phyloP scores from a whole-genome alignment of 2,329 filamentous ascomycete species.

The Monosporascus cannonballus region DNA sequence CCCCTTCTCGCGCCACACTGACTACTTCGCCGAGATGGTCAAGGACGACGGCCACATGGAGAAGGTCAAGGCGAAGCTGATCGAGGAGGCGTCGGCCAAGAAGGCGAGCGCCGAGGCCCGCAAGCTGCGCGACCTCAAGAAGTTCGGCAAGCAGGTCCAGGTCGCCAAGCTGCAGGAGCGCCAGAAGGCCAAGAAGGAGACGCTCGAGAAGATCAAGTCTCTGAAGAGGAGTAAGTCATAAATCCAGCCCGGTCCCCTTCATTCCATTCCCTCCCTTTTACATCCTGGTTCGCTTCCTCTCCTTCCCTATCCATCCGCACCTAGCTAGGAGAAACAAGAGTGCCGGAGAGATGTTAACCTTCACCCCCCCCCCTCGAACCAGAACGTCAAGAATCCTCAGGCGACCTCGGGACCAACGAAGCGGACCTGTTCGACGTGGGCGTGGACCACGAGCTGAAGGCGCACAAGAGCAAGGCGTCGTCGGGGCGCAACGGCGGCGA shows the following conservation, averaged over 20 bases:
- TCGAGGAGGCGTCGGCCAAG: conserved; percentile 87
- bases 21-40: conserved; percentile 99
- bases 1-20: conserved; percentile 79
- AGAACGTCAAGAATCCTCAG: conserved; percentile 76
- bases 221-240: conserved; percentile 85
- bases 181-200: conserved; percentile 85
- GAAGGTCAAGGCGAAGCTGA: conserved; percentile 86
- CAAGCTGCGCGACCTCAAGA: conserved; percentile 92
- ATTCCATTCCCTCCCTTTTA: background rate
- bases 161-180: conserved; percentile 93
- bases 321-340: no score
- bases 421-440: conserved; percentile 88
- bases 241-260: background rate
- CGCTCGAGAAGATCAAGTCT: conserved; percentile 88
- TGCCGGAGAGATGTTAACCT: no score
- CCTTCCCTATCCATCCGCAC: no score
- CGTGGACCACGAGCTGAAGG: conserved; percentile 61
- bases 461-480: conserved; percentile 38
- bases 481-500: conserved; percentile 32
- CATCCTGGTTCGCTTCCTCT: no score
- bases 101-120: conserved; percentile 88
- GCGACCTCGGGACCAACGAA: conserved; percentile 63
- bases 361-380: conserved; percentile 2
- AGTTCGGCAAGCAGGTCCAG: conserved; percentile 98
- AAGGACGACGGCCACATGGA: conserved; percentile 99